Evolutionary conservation across 345 rosid species (phyloP).

Genomic region (Salix brachista): DNA sequence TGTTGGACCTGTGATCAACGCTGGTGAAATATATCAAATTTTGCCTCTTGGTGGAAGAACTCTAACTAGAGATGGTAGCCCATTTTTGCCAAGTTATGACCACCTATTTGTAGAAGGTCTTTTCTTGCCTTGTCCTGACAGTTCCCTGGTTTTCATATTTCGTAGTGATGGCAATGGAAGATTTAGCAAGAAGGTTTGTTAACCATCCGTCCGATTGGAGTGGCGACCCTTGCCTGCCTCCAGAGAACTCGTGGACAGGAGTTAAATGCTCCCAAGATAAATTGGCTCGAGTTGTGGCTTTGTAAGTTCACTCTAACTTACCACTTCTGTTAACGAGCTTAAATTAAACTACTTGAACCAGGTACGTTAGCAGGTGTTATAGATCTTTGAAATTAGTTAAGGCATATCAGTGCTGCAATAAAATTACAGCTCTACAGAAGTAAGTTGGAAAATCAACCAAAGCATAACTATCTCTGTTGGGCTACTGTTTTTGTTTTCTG

Average conservation of each 20-base stretch:
- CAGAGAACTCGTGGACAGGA: constrained; percentile 79
- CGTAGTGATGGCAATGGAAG: constrained; percentile 59
- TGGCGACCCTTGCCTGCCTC: constrained; percentile 92
- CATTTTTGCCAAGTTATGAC: constrained; percentile 4
- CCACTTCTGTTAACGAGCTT: background rate
- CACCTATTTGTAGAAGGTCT: background rate
- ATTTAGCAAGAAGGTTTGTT: constrained; percentile 45
- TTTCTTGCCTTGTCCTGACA: background rate
- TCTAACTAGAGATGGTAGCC: constrained; percentile 61
- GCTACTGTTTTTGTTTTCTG: constrained; percentile 8
- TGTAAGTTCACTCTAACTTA: constrained; percentile 50
- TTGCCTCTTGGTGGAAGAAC: constrained; percentile 66
- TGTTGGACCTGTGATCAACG: constrained; percentile 67
- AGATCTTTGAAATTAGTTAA: background rate
- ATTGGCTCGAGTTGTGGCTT: constrained; percentile 44
- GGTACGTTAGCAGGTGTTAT: background rate
- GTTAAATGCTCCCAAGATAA: constrained; percentile 56
- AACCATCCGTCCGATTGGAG: constrained; percentile 75
- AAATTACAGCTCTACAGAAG: background rate
- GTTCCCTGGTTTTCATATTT: constrained; percentile 2
- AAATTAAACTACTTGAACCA: background rate
- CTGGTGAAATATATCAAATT: constrained; percentile 74
- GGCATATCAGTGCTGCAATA: background rate
- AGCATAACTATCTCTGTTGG: background rate
- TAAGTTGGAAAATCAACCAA: background rate